phyloP scores from a whole-genome alignment of 23 red algal species.

The Chondrus crispus region DNA sequence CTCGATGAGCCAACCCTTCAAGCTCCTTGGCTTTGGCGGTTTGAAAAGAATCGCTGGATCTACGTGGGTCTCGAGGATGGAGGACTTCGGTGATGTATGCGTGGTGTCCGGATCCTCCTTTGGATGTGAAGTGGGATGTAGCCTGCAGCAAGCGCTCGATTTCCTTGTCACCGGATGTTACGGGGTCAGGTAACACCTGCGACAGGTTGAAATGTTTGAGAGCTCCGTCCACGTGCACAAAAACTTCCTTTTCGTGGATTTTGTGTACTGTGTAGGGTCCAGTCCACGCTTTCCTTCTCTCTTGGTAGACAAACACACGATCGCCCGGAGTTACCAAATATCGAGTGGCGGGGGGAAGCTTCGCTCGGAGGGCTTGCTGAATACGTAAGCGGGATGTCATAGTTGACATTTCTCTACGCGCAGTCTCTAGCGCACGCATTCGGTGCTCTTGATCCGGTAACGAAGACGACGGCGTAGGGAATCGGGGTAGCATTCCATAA shows the following conservation, averaged over 20 bases:
- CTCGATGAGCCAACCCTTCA: background rate
- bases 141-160: no score
- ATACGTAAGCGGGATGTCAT: background rate
- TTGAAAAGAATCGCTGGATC: background rate
- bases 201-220: no score
- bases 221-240: no score
- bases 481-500: background rate
- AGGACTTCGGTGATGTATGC: background rate
- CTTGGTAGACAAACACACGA: background rate
- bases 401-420: background rate
- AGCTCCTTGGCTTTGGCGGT: background rate
- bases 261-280: constrained; percentile 1
- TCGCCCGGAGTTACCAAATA: background rate
- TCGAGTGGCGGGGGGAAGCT: background rate
- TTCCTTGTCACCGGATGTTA: no score
- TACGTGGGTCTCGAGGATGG: background rate
- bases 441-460: background rate
- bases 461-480: background rate
- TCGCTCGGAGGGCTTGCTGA: background rate
- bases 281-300: background rate
- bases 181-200: no score
- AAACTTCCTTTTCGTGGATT: no score
- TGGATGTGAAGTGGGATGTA: no score
- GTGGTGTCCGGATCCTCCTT: no score
- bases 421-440: background rate